Evolutionary conservation across 1,139 yeast genomes (phyloP).

Genomic region (Sugiyamaella castrensis): DNA sequence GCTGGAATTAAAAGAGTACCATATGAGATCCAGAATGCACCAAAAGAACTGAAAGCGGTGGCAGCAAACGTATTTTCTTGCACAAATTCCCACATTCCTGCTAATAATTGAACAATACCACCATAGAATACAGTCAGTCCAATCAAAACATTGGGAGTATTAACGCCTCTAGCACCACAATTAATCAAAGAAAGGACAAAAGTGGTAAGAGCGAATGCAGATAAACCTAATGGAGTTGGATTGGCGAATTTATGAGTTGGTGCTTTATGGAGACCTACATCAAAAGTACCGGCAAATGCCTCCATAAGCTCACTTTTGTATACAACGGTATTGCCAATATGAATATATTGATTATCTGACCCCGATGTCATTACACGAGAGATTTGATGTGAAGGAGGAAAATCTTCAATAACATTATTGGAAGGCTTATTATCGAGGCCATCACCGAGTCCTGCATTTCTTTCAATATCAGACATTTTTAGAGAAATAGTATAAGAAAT

Average conservation of each 20-base stretch:
- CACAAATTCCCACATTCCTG: slow-evolving; percentile 72
- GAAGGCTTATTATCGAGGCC: background rate
- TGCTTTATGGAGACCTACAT: slow-evolving; percentile 59
- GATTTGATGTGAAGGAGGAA: slow-evolving; percentile 1
- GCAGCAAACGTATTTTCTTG: slow-evolving; percentile 86
- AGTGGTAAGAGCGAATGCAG: slow-evolving; percentile 80
- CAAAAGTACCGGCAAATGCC: slow-evolving; percentile 71
- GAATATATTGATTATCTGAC: slow-evolving; percentile 53
- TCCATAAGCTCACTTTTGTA: slow-evolving; percentile 54
- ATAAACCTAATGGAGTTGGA: slow-evolving; percentile 85
- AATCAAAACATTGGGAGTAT: slow-evolving; percentile 51
- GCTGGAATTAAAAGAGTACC: slow-evolving; percentile 68
- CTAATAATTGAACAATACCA: slow-evolving; percentile 68
- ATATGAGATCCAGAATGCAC: slow-evolving; percentile 81
- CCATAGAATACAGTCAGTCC: slow-evolving; percentile 86
- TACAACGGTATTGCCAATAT: slow-evolving; percentile 71
- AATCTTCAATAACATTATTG: slow-evolving; percentile 4
- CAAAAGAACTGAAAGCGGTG: slow-evolving; percentile 72
- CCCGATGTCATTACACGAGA: slow-evolving; percentile 33
- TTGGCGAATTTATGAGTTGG: slow-evolving; percentile 73
- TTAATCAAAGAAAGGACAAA: slow-evolving; percentile 69
- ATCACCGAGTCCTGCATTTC: slow-evolving; percentile 5
- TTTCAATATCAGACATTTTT: slow-evolving; percentile 15
- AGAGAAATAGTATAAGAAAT: background rate
- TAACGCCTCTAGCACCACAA: slow-evolving; percentile 56